Evolutionary conservation across 208 protist species (phyloP).

Genomic region (Sergeia podlipaevii): DNA sequence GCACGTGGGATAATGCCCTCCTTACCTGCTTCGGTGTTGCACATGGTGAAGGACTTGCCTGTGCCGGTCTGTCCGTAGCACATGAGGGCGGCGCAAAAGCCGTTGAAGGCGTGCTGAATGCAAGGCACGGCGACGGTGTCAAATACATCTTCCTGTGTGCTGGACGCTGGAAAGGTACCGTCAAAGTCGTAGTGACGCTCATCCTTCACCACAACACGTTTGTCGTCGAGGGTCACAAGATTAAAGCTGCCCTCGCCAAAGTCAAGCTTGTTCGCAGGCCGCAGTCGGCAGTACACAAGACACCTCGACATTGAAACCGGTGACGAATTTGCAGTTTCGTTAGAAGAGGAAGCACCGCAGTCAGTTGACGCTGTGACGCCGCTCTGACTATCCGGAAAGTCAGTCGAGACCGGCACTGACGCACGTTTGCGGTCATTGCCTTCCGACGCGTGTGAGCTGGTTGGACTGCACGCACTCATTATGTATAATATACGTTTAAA

Average conservation of each 20-base stretch:
- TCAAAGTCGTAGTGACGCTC: conserved; percentile 85
- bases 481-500: too few species aligned
- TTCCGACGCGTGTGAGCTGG: too few species aligned
- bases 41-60: conserved; percentile 92
- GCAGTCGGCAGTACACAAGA: conserved; percentile 78
- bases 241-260: conserved; percentile 56
- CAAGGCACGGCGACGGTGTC: conserved; percentile 70
- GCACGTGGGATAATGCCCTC: conserved; percentile 89
- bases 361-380: too few species aligned
- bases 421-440: too few species aligned
- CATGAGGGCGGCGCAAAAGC: conserved; percentile 88
- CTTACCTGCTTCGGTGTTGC: conserved; percentile 62
- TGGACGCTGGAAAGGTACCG: conserved; percentile 62
- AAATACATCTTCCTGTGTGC: conserved; percentile 78
- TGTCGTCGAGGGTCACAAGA: conserved; percentile 52
- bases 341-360: too few species aligned
- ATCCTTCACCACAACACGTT: conserved; percentile 66
- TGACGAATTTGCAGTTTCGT: too few species aligned
- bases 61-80: conserved; percentile 92
- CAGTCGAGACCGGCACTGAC: too few species aligned
- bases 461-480: too few species aligned
- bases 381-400: too few species aligned
- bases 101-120: conserved; percentile 82
- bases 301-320: conserved; percentile 46
- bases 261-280: conserved; percentile 64